These are phyloP conservation scores for Aspergillus bridgeri DNA, from an alignment of 495 filamentous ascomycete species.

Conservation along the genomic window DNA sequence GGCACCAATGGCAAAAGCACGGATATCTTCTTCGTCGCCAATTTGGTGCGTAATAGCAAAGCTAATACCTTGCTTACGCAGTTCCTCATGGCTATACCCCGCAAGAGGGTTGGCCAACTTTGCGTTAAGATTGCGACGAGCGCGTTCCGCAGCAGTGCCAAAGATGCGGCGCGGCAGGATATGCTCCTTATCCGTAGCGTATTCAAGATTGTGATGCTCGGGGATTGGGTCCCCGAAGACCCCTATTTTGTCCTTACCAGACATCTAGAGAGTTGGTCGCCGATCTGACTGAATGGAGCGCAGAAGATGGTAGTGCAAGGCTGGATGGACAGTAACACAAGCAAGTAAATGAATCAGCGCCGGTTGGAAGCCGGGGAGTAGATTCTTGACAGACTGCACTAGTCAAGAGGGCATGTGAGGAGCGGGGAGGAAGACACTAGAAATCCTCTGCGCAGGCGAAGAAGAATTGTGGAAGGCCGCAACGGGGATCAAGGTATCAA, in stretches of 20 bases:
- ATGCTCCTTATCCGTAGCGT: constrained; percentile 14
- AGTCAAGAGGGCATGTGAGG: not conserved
- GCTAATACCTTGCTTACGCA: constrained; percentile 59
- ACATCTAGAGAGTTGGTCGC: constrained; percentile 2
- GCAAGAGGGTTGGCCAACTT: constrained; percentile 70
- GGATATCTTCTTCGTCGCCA: constrained; percentile 46
- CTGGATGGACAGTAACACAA: not conserved
- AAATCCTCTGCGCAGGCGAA: not conserved
- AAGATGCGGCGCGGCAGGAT: constrained; percentile 26
- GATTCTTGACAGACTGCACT: not conserved
- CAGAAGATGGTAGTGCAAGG: constrained; percentile 22
- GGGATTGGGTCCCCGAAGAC: constrained; percentile 8
- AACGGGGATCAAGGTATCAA: not conserved
- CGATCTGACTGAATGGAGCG: not conserved
- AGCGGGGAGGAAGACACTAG: not conserved
- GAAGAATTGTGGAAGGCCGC: not conserved
- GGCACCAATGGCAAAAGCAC: constrained; percentile 51
- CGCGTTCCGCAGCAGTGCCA: constrained; percentile 46
- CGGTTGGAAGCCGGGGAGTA: not conserved
- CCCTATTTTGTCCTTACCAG: constrained; percentile 13
- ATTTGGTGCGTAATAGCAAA: constrained; percentile 64
- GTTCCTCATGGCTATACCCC: constrained; percentile 55
- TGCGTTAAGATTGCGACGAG: constrained; percentile 51
- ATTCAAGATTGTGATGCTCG: constrained; percentile 16
- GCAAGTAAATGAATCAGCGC: not conserved